Percentiles rank a stretch among this genome's conserved stretches.
These are phyloP conservation scores for Ustilago shanxiensis DNA, from an alignment of 1,284 basidiomycete genomes.

Conservation along the genomic window DNA sequence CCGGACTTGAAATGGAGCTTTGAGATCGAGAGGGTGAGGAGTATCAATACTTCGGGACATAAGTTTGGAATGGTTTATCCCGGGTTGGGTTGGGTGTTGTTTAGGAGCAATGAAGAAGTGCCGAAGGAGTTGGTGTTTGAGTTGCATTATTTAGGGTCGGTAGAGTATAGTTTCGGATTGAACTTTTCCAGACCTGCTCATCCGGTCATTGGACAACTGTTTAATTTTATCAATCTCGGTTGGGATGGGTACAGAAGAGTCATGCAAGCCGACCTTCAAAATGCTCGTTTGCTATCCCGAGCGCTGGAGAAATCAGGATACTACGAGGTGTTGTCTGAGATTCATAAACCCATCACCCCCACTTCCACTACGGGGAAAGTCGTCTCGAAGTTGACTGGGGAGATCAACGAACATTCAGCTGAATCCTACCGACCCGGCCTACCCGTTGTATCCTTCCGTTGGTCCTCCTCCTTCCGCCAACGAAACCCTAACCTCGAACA, in stretches of 20 bases:
- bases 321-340: slow-evolving; percentile 75
- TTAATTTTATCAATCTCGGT: slow-evolving; percentile 75
- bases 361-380: slow-evolving; percentile 51
- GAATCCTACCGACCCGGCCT: slow-evolving; percentile 82
- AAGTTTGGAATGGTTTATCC: slow-evolving; percentile 89
- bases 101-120: slow-evolving; percentile 72
- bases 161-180: slow-evolving; percentile 79
- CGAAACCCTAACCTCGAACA: slow-evolving; percentile 74
- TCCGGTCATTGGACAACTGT: slow-evolving; percentile 92
- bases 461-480: slow-evolving; percentile 76
- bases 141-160: slow-evolving; percentile 75
- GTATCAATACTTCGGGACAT: slow-evolving; percentile 80
- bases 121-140: slow-evolving; percentile 79
- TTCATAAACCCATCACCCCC: slow-evolving; percentile 69
- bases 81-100: slow-evolving; percentile 73
- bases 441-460: slow-evolving; percentile 89
- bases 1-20: slow-evolving; percentile 84
- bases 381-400: slow-evolving; percentile 71
- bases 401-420: slow-evolving; percentile 62
- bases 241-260: slow-evolving; percentile 72
- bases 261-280: slow-evolving; percentile 80
- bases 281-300: slow-evolving; percentile 82
- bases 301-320: slow-evolving; percentile 85
- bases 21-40: slow-evolving; percentile 78
- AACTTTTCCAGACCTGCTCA: slow-evolving; percentile 93